Evolutionary conservation across 129 eudicot genomes (phyloP).

Genomic region (Arctium lappa): DNA sequence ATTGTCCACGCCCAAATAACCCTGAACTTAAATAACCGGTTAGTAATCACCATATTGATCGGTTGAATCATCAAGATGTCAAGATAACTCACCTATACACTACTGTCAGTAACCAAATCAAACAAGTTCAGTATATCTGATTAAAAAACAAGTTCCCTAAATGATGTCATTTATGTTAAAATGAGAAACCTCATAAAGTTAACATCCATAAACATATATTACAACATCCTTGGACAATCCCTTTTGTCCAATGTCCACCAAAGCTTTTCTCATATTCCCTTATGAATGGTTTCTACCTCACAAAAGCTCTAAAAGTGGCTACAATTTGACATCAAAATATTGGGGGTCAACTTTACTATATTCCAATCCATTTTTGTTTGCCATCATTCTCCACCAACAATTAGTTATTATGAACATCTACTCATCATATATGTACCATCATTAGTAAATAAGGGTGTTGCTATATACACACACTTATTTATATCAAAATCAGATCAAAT

Average conservation of each 20-base stretch:
- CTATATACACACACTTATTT: no score
- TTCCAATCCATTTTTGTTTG: slow-evolving; percentile 13
- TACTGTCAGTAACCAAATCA: background rate
- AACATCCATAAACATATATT: slow-evolving; percentile 12
- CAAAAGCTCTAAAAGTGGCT: slow-evolving; percentile 24
- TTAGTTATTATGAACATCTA: slow-evolving; percentile 26
- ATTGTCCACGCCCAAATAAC: background rate
- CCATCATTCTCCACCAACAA: slow-evolving; percentile 31
- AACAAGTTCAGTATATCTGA: no score
- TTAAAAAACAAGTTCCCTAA: background rate
- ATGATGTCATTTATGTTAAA: background rate
- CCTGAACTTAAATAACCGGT: background rate
- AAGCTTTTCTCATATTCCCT: background rate
- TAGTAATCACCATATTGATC: background rate
- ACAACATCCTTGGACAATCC: slow-evolving; percentile 11
- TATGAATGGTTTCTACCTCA: slow-evolving; percentile 16
- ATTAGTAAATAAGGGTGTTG: background rate
- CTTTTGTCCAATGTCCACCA: slow-evolving; percentile 3
- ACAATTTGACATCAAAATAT: slow-evolving; percentile 17
- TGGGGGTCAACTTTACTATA: slow-evolving; percentile 17
- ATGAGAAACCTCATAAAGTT: background rate
- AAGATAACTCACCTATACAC: background rate
- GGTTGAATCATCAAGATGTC: background rate
- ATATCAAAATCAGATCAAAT: no score
- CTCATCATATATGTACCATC: slow-evolving; percentile 24